Evolutionary conservation across 805 yeast genomes (phyloP).

Genomic region (Candida anglica): DNA sequence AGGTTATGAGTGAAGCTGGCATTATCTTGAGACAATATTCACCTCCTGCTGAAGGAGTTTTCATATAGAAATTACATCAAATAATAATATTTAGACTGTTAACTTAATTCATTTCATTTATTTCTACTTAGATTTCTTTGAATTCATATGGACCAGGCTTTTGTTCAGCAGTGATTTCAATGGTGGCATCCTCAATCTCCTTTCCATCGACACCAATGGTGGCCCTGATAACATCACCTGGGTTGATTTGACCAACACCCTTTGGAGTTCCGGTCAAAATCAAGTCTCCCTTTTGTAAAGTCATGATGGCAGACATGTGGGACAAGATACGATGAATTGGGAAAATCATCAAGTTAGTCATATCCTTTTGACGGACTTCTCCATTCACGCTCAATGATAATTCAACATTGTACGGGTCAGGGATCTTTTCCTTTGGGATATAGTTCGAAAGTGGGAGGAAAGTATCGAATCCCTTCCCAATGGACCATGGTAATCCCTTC

Average conservation of each 20-base stretch:
- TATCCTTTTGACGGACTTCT: conserved; percentile 64
- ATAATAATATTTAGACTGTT: neutral
- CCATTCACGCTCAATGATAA: conserved; percentile 69
- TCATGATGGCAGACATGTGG: conserved; percentile 84
- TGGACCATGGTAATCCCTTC: conserved; percentile 95
- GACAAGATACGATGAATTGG: conserved; percentile 77
- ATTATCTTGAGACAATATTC: conserved; percentile 55
- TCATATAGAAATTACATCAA: conserved; percentile 25
- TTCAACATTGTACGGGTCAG: conserved; percentile 70
- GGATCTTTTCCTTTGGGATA: conserved; percentile 61
- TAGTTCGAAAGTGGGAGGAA: conserved; percentile 82
- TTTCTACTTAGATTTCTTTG: conserved; percentile 30
- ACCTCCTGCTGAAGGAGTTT: conserved; percentile 38
- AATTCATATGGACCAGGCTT: conserved; percentile 45
- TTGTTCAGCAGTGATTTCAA: conserved; percentile 50
- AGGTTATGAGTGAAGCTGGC: conserved; percentile 71
- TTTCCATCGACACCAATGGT: conserved; percentile 54
- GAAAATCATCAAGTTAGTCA: conserved; percentile 81
- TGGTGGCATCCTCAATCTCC: conserved; percentile 44
- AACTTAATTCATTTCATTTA: too few relatives aligned
- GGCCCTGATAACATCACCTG: conserved; percentile 78
- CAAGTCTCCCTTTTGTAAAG: conserved; percentile 85
- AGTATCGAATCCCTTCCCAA: conserved; percentile 95
- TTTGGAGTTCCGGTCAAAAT: conserved; percentile 96
- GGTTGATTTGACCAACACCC: conserved; percentile 82